Base-by-base conservation (phyloP, 2,329 filamentous ascomycete genomes). In the Hortaea werneckii region DNA sequence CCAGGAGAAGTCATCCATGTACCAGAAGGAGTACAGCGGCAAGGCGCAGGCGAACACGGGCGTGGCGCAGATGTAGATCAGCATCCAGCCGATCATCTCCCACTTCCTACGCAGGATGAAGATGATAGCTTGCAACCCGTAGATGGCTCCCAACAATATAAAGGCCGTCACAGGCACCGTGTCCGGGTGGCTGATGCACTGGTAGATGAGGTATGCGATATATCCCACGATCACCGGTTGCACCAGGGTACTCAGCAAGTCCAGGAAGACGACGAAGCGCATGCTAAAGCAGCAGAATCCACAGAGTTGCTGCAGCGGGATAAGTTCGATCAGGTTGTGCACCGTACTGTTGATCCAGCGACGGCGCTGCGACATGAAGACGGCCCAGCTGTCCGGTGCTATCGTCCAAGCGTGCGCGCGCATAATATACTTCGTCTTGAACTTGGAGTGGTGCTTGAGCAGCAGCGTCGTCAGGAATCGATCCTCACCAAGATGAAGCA, bases 261-360 rank as follows among this genome's bases (percentile, higher is more conserved):
- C 92, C 56, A 98, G 67, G 61, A 98, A 94, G 55, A 98, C 89
- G 48, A 98, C 79, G 67, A 98, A 98, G 59, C 92, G 84, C 92
- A 98, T 98, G 68, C 86, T 94, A 75, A 98, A 98, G 71, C 92
- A 98, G 76, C 92, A 98, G 82, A 98, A 98, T 70, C 92, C 92
- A 67, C 92, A 98, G 42, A 98, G 84, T 65, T 96, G 86, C 50
- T 85, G 80, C 67, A 98, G 75, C 5, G 90, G 89, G 52, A 96
- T 90, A 51, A 98, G 82, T 66, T 98, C 92, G 52, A 94, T 85
- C 51, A 98, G 75, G 66, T 98, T 98, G 76, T 98, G 92, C 43
- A 98, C 87, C 0, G 92, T 98, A 46, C 89, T 95, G 75, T 98
- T 98, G 69, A 98, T 98, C 92, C 92, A 98, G 65, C 92, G 86